Conservation (phyloP, 2,329 filamentous ascomycete genomes). For the Paracorniculantispora psalliotae region DNA sequence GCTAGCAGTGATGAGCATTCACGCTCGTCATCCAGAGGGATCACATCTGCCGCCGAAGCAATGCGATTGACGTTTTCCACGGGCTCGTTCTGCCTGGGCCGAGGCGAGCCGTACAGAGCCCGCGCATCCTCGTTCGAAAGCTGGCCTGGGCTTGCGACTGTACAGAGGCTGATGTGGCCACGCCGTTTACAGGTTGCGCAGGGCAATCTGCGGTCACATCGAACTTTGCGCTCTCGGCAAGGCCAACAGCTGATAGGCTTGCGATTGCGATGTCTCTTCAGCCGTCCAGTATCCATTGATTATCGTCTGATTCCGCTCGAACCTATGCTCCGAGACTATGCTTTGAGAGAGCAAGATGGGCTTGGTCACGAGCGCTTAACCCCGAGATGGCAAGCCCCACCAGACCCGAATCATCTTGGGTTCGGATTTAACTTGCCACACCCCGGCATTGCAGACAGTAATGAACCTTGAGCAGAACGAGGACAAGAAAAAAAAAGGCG, state of each 20-base stretch:
- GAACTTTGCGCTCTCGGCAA: constrained; percentile 1
- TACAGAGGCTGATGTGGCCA: background rate
- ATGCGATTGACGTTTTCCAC: background rate
- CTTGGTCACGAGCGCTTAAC: too few relatives aligned
- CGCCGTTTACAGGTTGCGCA: background rate
- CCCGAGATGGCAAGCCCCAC: too few relatives aligned
- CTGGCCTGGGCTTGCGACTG: background rate
- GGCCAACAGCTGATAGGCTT: background rate
- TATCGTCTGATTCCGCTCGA: background rate
- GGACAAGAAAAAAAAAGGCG: too few relatives aligned
- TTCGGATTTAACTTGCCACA: too few relatives aligned
- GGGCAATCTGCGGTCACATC: background rate
- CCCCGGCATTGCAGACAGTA: too few relatives aligned
- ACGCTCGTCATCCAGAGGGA: background rate
- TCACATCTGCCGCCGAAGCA: too few relatives aligned
- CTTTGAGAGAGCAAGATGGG: too few relatives aligned
- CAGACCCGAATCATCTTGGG: too few relatives aligned
- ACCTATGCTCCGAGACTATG: too few relatives aligned
- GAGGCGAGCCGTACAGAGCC: background rate
- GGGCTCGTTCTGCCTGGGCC: background rate
- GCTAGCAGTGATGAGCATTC: background rate
- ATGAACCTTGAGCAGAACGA: too few relatives aligned
- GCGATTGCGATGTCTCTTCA: background rate
- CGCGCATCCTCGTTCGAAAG: background rate
- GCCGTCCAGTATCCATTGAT: background rate